Conservation (phyloP, 1,139 yeast species). For the Pichia sp. region DNA sequence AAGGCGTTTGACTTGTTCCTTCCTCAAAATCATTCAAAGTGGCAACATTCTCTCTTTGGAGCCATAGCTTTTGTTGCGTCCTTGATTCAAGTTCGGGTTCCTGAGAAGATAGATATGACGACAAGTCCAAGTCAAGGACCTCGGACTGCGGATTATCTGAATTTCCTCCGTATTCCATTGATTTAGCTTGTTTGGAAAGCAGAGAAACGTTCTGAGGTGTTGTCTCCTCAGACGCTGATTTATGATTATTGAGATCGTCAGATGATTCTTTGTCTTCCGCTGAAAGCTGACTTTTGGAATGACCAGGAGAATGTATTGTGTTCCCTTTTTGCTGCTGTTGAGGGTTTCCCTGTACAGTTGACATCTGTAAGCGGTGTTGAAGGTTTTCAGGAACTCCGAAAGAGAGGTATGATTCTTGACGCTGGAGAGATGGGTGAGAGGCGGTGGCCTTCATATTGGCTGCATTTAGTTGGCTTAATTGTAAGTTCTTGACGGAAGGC, state of each 20-base stretch:
- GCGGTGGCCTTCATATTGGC: constrained; percentile 6
- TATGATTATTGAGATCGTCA: background rate
- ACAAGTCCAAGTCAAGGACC: constrained; percentile 16
- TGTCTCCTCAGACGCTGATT: background rate
- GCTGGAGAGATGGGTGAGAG: constrained; percentile 19
- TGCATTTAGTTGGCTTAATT: background rate
- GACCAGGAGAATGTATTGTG: too few species aligned
- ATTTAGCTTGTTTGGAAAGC: constrained; percentile 4
- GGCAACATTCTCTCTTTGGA: constrained; percentile 59
- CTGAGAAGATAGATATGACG: constrained; percentile 22
- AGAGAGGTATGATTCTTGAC: constrained; percentile 22
- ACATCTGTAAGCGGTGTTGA: background rate
- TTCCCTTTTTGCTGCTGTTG: background rate
- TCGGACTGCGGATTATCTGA: constrained; percentile 2
- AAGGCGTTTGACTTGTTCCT: background rate
- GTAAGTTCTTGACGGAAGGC: constrained; percentile 10
- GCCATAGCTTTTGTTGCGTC: constrained; percentile 79
- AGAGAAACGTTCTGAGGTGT: background rate
- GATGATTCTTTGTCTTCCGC: background rate
- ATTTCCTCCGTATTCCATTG: background rate
- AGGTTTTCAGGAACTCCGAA: constrained; percentile 15
- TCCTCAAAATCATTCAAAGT: constrained; percentile 27
- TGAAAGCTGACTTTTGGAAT: background rate
- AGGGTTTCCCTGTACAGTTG: background rate
- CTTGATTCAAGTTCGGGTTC: constrained; percentile 49